Base-by-base conservation (phyloP, 2,329 filamentous ascomycete genomes). In the Aaosphaeria pasadenensis region DNA sequence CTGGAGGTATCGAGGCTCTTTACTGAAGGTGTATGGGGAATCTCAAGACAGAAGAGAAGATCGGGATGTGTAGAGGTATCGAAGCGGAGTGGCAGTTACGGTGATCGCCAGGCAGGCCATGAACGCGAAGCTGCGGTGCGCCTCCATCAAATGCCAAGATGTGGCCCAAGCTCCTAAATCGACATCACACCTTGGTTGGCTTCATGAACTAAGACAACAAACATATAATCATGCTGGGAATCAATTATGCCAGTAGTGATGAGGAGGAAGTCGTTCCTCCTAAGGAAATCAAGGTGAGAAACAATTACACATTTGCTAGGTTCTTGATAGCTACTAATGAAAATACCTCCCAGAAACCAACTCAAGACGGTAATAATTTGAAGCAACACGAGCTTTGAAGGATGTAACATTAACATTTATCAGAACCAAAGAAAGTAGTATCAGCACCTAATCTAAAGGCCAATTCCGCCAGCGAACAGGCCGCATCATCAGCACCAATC, bases 281-380 rank as follows among this genome's bases (percentile, higher is more conserved):
- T 11, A 54, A 62, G 39, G 59, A 60, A 39, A 42, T 58, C 49
- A 58, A 76, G 70, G 73, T 75, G 71, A 70, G 70, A 55, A 28
- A 40, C 7, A 3, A 40, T 11, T 40, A 28, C 39, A 9, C 17
- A 9, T 24, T n/a, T 24, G 11, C 7, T 3, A 44, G 57, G 63
- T 59, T 65, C 58, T 58, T 55, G 73, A 74, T 76, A 67, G 70
- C 74, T 77, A 77, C 74, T 77, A 71, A 77, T 72, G 44, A 50
- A 11, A 30, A 42, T 24, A 46, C 33, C 30, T 45, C 39, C 44
- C 32, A 44, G 42, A 42, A 51, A 35, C 11, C 50, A 47, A 45
- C 56, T 46, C 29, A 30, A 17, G 41, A 54, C 50, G 46, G 51
- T 48, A 39, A 24, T 24, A 24, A 24, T 24, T 24, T 24, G 17